Base-by-base conservation (phyloP, 345 rosid genomes). In the Excoecaria agallocha region DNA sequence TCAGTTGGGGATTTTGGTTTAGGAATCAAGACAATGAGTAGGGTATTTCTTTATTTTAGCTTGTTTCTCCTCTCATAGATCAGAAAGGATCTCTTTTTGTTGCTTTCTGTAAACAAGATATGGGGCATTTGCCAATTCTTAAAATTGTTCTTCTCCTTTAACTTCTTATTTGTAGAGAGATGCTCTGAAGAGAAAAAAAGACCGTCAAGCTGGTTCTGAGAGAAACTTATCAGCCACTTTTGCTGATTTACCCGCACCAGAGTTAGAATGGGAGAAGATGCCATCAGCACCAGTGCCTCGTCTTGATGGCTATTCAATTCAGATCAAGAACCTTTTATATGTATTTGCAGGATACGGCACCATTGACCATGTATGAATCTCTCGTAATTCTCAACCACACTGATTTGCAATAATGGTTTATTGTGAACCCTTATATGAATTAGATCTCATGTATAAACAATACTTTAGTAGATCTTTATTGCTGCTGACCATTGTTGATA, bases 281-380 rank as follows among this genome's bases (percentile, higher is more conserved):
- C 68, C 86, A 39, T 25, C 84, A 85, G 89, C 99, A 0, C 98
- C 97, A 38, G 97, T 95, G 56, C 99, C 98, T 85, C 97, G 98
- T 48, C 78, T 95, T 13, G 99, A 91, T 74, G 98, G 99, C 70
- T 97, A 98, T 64, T 96, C 97, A 0, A 78, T 91, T 68, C 99
- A 95, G 89, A 91, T 95, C 52, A 80, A 79, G 83, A 81, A 93
- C 77, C 88, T 80, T 69, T 85, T 95, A 0, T 95, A 73, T 50
- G 99, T 95, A 5, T 95, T 95, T 82, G 99, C 99, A 50, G 98
- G 99, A 62, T 95, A 95, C 69, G 94, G 96, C 71, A 89, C 89
- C 69, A 91, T 93, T 64, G 87, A 95, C 80, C 74, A 56, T 76
- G 99, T 94, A 79, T 86, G 92, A 62, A 45, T 51, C 75, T 74